Conservation (phyloP, 2,329 filamentous ascomycete genomes). For the Coleophoma eucalyptorum region DNA sequence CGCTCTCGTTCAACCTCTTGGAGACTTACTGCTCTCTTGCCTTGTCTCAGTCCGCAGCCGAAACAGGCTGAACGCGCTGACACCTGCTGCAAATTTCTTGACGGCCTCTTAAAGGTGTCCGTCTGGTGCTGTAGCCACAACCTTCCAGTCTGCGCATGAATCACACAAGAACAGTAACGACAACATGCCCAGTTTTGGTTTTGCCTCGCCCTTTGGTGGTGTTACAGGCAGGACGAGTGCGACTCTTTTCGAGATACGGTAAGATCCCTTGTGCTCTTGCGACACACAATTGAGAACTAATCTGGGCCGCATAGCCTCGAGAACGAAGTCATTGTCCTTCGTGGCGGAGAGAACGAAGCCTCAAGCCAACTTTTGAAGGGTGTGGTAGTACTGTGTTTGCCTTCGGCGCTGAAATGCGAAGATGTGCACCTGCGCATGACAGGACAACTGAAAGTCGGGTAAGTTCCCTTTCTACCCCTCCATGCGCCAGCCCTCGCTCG, state of each 20-base stretch:
- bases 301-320: slow-evolving; percentile 53
- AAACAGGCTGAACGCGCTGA: too few relatives aligned
- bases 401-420: slow-evolving; percentile 65
- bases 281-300: slow-evolving; percentile 1
- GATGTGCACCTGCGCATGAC: slow-evolving; percentile 69
- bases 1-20: too few relatives aligned
- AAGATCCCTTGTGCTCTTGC: slow-evolving; percentile 3
- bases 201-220: slow-evolving; percentile 19
- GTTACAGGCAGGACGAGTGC: slow-evolving; percentile 26
- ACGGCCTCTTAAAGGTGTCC: too few relatives aligned
- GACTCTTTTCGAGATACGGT: slow-evolving; percentile 33
- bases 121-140: too few relatives aligned
- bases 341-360: slow-evolving; percentile 71
- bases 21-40: too few relatives aligned
- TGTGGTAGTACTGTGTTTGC: slow-evolving; percentile 69
- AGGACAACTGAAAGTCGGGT: slow-evolving; percentile 67
- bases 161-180: neutral
- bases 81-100: too few relatives aligned
- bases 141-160: too few relatives aligned
- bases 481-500: neutral
- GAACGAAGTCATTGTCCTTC: slow-evolving; percentile 75
- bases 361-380: slow-evolving; percentile 73
- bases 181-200: slow-evolving; percentile 28
- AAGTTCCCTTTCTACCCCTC: slow-evolving; percentile 32
- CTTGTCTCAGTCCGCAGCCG: too few relatives aligned